Evolutionary conservation across 192 early-diverging fungal species (phyloP), one percentile per base, ranked within the genome.

Genomic region (Lunasporangiospora selenospora): DNA sequence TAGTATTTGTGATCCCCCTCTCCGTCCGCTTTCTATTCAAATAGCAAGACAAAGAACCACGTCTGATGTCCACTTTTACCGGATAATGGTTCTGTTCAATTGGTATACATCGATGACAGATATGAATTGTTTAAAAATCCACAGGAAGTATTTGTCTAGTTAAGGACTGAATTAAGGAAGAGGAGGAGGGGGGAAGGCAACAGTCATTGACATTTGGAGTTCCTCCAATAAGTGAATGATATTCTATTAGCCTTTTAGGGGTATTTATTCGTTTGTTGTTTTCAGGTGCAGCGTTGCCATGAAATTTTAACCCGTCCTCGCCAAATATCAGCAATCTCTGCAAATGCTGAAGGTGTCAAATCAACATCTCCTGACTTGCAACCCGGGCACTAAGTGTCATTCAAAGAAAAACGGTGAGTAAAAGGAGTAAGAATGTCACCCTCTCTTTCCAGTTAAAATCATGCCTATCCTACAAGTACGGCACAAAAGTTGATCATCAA

Each of bases 321-420:
- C 48, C 57, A 69, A 29, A 64, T 10, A 51, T 64, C 9, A 41
- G 70, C 77, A 39, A 79, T 67, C 50, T 62, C 47, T 27, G 53
- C 43, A 33, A 79, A 79, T 39, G 77, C 77, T 7, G 42, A 58
- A 31, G 77, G 59, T 0, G 61, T 56, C 29, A 79, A 26, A 44
- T 79, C 77, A 15, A 79, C 39, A 39, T 75, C 71, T 2, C 77
- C 77, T 29, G 50, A 64, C 45, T 59, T 64, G 53, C 77, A 79
- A 43, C 31, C 62, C 10, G 77, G 70, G 33, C 77, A 79, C 77
- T 78, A 38, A 43, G 37, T 43, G 23, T 16, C 15, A 38, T 18
- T 8, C 15, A 41, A 41, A 27, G n/a, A 62, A 62, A 3, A 27
- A 49, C 16, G 26, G 13, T 16, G 16, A 59, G 33, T 40, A 37